Conservation (phyloP, 1,139 yeast species). For the Meyerozyma guilliermondii region DNA sequence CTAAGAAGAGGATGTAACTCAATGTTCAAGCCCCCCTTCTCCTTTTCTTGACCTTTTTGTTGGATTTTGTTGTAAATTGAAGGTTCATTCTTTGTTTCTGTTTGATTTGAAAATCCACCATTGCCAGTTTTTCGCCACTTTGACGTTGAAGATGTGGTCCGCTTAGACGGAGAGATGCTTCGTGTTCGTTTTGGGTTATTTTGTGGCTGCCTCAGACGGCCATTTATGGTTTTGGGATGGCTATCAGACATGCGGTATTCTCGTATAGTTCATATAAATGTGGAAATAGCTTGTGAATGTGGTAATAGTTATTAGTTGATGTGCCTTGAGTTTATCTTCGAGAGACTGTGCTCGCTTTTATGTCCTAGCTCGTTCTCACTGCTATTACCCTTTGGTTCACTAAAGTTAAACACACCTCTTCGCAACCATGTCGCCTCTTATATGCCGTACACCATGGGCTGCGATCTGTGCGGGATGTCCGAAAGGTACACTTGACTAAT, state of each 20-base stretch:
- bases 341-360: no score
- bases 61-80: not conserved
- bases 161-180: not conserved
- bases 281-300: no score
- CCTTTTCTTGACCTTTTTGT: conserved; percentile 4
- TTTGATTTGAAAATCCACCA: not conserved
- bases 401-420: not conserved
- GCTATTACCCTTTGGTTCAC: not conserved
- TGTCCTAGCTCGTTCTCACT: no score
- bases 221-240: not conserved
- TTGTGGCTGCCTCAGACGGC: not conserved
- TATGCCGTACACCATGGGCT: not conserved
- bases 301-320: no score
- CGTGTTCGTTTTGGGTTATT: not conserved
- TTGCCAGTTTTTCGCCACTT: not conserved
- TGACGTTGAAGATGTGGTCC: not conserved
- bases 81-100: not conserved
- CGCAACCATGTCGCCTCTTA: not conserved
- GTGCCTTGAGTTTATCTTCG: no score
- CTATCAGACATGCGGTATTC: not conserved
- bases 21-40: conserved; percentile 43
- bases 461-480: not conserved
- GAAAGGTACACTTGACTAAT: not conserved
- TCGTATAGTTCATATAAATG: no score
- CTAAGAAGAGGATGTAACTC: conserved; percentile 58